Evolutionary conservation across 768 basidiomycete genomes (phyloP).

Genomic region (Pulveroboletus sp.): DNA sequence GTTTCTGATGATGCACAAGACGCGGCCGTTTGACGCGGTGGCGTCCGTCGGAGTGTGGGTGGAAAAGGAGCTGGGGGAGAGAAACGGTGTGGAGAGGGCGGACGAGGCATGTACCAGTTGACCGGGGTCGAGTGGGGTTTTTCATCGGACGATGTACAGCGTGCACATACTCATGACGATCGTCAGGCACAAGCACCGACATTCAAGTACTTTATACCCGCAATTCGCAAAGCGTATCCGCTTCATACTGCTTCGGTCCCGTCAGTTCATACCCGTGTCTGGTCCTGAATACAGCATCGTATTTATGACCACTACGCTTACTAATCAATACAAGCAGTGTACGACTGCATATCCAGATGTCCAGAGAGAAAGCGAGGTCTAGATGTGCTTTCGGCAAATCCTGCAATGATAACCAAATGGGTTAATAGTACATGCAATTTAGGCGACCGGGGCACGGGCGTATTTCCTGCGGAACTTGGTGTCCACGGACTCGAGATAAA

Average conservation of each 20-base stretch:
- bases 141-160: too few relatives aligned
- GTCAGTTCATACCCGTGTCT: not conserved
- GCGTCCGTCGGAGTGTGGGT: slow-evolving; percentile 44
- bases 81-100: not conserved
- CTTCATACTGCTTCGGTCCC: too few relatives aligned
- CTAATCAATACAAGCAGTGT: slow-evolving; percentile 11
- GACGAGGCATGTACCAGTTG: too few relatives aligned
- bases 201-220: too few relatives aligned
- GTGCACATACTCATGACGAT: not conserved
- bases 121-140: too few relatives aligned
- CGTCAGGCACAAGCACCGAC: not conserved
- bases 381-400: slow-evolving; percentile 5
- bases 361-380: not conserved
- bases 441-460: slow-evolving; percentile 38
- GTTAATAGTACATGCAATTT: slow-evolving; percentile 3
- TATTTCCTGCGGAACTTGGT: slow-evolving; percentile 91
- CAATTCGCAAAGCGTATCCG: too few relatives aligned
- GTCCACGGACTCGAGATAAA: slow-evolving; percentile 90
- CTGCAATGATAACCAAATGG: not conserved
- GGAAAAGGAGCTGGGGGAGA: slow-evolving; percentile 35
- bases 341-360: slow-evolving; percentile 7
- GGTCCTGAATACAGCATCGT: slow-evolving; percentile 1
- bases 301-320: not conserved
- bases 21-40: slow-evolving; percentile 52
- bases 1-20: slow-evolving; percentile 68